Evolutionary conservation across 2,329 filamentous ascomycete species (phyloP), one percentile per base, ranked within the genome.

Genomic region (Ascochyta fabae): DNA sequence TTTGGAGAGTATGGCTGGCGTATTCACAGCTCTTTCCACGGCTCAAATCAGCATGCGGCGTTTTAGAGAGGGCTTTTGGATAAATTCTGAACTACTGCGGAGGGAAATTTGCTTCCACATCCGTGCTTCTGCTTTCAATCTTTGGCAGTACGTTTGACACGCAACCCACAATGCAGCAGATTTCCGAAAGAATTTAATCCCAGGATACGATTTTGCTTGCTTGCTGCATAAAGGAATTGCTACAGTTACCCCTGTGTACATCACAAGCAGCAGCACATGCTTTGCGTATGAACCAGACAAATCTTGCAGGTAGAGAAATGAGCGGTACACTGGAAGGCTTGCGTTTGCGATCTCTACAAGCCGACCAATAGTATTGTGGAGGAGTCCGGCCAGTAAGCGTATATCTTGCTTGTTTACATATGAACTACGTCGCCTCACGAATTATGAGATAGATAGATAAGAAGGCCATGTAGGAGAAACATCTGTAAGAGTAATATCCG

Each of bases 31-130:
- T 26, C 50, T 42, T 6, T 29, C 29, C 15, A 24, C 3, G 13
- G 41, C 34, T 40, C 29, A 29, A 16, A 22, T 12, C 15, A 24
- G 33, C 6, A 4, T 29, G 10, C 23, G 36, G 53, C 42, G 33
- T 50, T 41, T 16, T 45, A 55, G 46, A 47, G 23, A 33, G 16
- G 23, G 27, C 42, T 23, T 35, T 24, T 35, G 24, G 6, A 45
- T 9, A 35, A 24, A 9, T 31, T 22, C 42, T 24, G 53, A 55
- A 10, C 36, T 41, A 47, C n/a, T 23, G 46, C 24, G 22, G 35
- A 24, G 13, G 43, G 38, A n/a, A 13, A 8, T 24, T 19, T 42
- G 43, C 38, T 29, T 22, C 24, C 26, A n/a, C 10, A n/a, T 16
- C 19, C 10, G 9, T 46, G 10, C 23, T 9, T 16, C 26, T n/a